Base-by-base conservation (phyloP, 208 protist species). In the Leishmania arabica region DNA sequence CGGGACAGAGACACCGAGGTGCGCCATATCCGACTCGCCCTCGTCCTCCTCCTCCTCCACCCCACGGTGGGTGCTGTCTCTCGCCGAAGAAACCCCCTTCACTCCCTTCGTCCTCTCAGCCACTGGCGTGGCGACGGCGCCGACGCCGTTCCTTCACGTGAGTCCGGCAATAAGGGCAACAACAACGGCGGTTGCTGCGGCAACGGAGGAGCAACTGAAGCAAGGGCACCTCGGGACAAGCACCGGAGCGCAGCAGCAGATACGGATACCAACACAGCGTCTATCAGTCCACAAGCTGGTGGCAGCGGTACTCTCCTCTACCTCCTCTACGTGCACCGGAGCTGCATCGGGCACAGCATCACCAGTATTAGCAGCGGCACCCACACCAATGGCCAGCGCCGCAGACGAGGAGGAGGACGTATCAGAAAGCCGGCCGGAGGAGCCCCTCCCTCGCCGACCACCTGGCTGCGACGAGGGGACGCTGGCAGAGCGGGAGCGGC, bases 31-130 rank as follows among this genome's bases (percentile, higher is more conserved):
- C 31, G 31, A 6, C 34, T 42, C 72, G 31, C 79, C 82, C 6
- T 17, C 77, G 40, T 78, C 64, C 64, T 40, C 37, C 37, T 47
- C 82, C 42, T 47, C 82, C 42, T 81, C 82, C 1, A 42, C 82
- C 40, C 78, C 77, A 19, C 82, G 78, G 37, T 86, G 82, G 78
- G 73, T 72, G 17, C 82, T 34, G 54, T 75, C 74, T 17, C 27
- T 86, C 45, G 60, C 82, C 6, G 78, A 86, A 54, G 82, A 86
- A 56, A 86, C 82, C 11, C 82, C 82, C 17, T 86, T 86, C 56
- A 86, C 78, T 0, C 82, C 82, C 31, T 86, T 82, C 68, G 17
- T 34, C 56, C 80, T 77, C 53, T 17, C 56, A 11, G 69, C 53
- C 40, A 65, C 77, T 2, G 54, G 62, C 45, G 77, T 54, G 17